Percentiles rank a stretch among this genome's conserved stretches.
These are phyloP conservation scores for Coelastrella sp. DNA, from an alignment of 139 green algal genomes.

Conservation along the genomic window DNA sequence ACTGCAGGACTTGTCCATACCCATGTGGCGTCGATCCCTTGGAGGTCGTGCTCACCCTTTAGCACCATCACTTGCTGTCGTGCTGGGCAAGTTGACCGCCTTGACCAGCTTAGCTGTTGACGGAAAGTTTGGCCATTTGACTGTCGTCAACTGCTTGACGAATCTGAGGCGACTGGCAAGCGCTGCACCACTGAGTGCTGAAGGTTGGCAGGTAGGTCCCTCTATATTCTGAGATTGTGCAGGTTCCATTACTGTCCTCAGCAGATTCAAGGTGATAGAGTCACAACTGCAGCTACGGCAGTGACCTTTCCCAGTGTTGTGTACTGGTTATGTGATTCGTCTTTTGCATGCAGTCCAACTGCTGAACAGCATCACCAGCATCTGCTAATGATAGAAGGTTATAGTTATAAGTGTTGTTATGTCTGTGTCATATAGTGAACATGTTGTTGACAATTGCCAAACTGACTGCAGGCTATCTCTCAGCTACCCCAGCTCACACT, in stretches of 20 bases:
- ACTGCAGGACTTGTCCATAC: constrained; percentile 26
- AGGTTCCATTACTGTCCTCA: too few relatives aligned
- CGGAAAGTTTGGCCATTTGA: constrained; percentile 41
- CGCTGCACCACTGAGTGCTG: constrained; percentile 34
- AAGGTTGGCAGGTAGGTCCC: constrained; percentile 42
- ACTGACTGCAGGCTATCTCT: constrained; percentile 27
- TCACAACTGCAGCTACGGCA: too few relatives aligned
- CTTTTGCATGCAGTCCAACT: too few relatives aligned
- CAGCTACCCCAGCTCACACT: constrained; percentile 36
- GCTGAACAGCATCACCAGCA: too few relatives aligned
- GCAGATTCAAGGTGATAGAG: too few relatives aligned
- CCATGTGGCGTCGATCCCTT: constrained; percentile 43
- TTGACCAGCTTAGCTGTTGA: constrained; percentile 31
- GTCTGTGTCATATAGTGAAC: too few relatives aligned
- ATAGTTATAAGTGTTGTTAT: too few relatives aligned
- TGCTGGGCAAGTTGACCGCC: neutral
- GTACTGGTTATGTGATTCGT: too few relatives aligned
- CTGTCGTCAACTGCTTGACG: constrained; percentile 26
- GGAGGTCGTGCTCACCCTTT: constrained; percentile 36
- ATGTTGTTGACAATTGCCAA: neutral
- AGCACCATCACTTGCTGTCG: constrained; percentile 17
- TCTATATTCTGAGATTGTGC: too few relatives aligned
- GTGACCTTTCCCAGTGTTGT: too few relatives aligned
- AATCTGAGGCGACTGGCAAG: constrained; percentile 25
- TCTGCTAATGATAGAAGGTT: too few relatives aligned